Percentiles rank a stretch among this genome's conserved stretches.
phyloP scores from a whole-genome alignment of 2,329 filamentous ascomycete species.

The Cercospora sp. region DNA sequence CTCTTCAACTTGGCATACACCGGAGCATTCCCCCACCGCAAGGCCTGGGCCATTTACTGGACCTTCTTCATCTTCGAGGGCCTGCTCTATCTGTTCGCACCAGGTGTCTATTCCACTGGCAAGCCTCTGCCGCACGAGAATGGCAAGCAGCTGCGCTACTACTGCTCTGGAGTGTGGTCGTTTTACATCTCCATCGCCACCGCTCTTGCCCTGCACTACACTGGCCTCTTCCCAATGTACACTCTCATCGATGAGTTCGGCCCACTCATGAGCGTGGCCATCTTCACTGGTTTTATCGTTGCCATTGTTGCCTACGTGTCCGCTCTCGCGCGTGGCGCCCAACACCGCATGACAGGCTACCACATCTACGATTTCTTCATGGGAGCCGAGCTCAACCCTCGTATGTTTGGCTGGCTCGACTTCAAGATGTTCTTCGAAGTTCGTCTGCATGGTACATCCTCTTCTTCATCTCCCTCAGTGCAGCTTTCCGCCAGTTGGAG shows the following conservation, averaged over 20 bases:
- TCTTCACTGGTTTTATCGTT: constrained; percentile 83
- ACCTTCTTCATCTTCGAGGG: constrained; percentile 83
- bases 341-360: constrained; percentile 89
- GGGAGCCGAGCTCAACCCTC: constrained; percentile 82
- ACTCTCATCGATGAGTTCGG: constrained; percentile 95
- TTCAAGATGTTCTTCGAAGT: constrained; percentile 98
- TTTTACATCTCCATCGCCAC: constrained; percentile 83
- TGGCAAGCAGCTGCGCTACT: constrained; percentile 87
- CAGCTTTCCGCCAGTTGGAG: constrained; percentile 81
- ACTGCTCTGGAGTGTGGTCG: constrained; percentile 85
- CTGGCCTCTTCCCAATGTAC: constrained; percentile 83
- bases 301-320: constrained; percentile 84
- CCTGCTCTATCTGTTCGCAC: constrained; percentile 78
- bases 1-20: constrained; percentile 73
- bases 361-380: constrained; percentile 88
- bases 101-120: constrained; percentile 83
- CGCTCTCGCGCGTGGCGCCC: constrained; percentile 72
- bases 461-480: constrained; percentile 72
- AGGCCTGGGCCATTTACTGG: constrained; percentile 95
- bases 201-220: constrained; percentile 72
- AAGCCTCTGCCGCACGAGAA: constrained; percentile 81
- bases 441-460: constrained; percentile 87
- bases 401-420: constrained; percentile 73
- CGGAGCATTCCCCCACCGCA: constrained; percentile 77
- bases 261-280: constrained; percentile 86